A percentile compares a stretch with the other conserved stretches of the same genome.
phyloP scores from a whole-genome alignment of 1,139 yeast genomes.

The Yamadazyma dushanensis region DNA sequence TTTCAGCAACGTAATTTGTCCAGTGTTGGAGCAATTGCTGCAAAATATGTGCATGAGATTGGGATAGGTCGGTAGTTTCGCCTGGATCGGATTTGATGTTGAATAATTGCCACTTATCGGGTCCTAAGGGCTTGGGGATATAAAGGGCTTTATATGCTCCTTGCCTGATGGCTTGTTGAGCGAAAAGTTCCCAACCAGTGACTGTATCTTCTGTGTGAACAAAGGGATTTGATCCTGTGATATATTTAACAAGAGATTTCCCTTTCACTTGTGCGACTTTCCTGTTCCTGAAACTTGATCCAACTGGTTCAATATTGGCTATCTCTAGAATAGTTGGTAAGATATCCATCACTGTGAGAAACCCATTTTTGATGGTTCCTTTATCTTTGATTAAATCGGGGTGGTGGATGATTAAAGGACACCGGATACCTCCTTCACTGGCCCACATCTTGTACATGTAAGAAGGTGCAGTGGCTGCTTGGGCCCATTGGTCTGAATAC shows the following conservation, averaged over 20 bases:
- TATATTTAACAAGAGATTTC: conserved; percentile 37
- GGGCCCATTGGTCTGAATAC: conserved; percentile 64
- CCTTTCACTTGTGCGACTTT: conserved; percentile 42
- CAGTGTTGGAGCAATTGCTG: conserved; percentile 46
- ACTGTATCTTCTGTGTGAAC: conserved; percentile 48
- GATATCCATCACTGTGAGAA: conserved; percentile 58
- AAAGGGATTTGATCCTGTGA: conserved; percentile 22
- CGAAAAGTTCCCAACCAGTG: conserved; percentile 61
- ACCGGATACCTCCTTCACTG: conserved; percentile 56
- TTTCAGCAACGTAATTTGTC: conserved; percentile 54
- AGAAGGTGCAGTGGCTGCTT: conserved; percentile 62
- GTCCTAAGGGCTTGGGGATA: conserved; percentile 50
- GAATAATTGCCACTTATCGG: conserved; percentile 52
- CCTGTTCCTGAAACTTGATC: conserved; percentile 35
- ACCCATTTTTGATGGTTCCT: conserved; percentile 36
- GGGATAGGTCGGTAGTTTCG: conserved; percentile 44
- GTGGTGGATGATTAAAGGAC: conserved; percentile 48
- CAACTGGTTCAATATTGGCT: conserved; percentile 48
- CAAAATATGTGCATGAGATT: conserved; percentile 29
- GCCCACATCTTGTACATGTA: conserved; percentile 54
- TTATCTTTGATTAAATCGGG: conserved; percentile 30
- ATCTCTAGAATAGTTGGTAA: conserved; percentile 53
- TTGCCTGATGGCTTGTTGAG: conserved; percentile 54
- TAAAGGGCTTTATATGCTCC: conserved; percentile 51
- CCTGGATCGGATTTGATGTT: conserved; percentile 47